Conservation (phyloP, 306 rosid species). For the Fragaria nilgerrensis region DNA sequence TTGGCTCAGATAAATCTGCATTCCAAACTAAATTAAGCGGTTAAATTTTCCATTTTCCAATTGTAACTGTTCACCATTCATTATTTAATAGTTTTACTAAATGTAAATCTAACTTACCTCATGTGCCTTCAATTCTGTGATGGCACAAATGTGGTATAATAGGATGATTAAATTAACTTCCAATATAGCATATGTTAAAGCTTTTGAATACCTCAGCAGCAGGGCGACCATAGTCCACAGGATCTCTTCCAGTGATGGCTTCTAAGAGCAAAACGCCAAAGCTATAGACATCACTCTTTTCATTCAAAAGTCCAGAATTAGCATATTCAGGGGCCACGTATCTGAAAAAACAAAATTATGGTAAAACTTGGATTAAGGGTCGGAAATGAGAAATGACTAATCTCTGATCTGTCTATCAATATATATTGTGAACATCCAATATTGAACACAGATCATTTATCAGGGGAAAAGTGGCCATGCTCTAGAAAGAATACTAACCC, state of each 20-base stretch:
- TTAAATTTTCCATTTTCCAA: slow-evolving; percentile 1
- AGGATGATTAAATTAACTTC: background rate
- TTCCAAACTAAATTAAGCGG: slow-evolving; percentile 5
- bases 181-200: background rate
- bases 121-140: background rate
- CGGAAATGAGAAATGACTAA: background rate
- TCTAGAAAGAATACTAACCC: slow-evolving; percentile 54
- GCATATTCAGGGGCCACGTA: slow-evolving; percentile 96
- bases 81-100: slow-evolving; percentile 6
- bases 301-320: slow-evolving; percentile 85
- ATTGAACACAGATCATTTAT: slow-evolving; percentile 8
- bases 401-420: background rate
- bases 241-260: slow-evolving; percentile 88
- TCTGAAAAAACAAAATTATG: slow-evolving; percentile 30
- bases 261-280: slow-evolving; percentile 85
- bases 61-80: background rate
- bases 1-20: background rate
- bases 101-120: slow-evolving; percentile 13
- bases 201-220: slow-evolving; percentile 57
- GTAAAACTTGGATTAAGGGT: background rate
- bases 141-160: background rate
- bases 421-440: background rate
- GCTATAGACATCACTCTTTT: slow-evolving; percentile 92
- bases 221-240: slow-evolving; percentile 87
- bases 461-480: slow-evolving; percentile 7